Base-by-base conservation (phyloP, 1,284 basidiomycete species). In the Pisolithus thermaeus region DNA sequence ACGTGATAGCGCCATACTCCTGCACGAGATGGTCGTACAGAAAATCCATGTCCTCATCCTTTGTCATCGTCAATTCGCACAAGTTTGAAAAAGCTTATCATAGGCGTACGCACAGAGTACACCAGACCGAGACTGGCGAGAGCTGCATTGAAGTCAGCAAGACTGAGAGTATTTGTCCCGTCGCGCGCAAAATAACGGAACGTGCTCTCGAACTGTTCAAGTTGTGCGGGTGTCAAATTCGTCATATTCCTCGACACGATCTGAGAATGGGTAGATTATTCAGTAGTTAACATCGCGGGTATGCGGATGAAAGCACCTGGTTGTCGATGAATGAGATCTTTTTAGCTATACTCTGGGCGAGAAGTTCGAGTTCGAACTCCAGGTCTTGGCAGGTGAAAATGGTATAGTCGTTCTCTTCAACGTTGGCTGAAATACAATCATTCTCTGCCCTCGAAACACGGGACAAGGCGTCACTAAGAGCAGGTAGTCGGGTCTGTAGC, bases 141-240 rank as follows among this genome's bases (percentile, higher is more conserved):
- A 0, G 96, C 96, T 12, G 92, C 92, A 16, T 87, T 83, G 77
- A 97, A 89, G 70, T 98, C 93, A 2, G 90, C 80, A 50, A 89
- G 72, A 51, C 81, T 84, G 35, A 99, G 80, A 0, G 88, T 92
- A 68, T 97, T 97, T 45, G 87, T 84, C 60, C 91, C 89, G 61
- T 97, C 93, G 59, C 86, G 87, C 70, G 97, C 95, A 65, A 99
- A 99, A 72, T 97, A 95, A 52, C 96, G 83, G 81, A 98, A 99
- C 1, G 95, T 97, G 63, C 87, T 85, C 68, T 98, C 95, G 59
- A 98, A 98, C 66, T 98, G 95, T 68, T 98, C 95, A 23, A 98
- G 76, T 67, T 97, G 94, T 3, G 93, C 94, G 0, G 97, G 94
- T 0, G 95, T 97, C 56, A 98, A 71, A 64, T 94, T 94, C 25